Evolutionary conservation across 805 yeast genomes (phyloP).

Genomic region (Wickerhamiella parazyma): DNA sequence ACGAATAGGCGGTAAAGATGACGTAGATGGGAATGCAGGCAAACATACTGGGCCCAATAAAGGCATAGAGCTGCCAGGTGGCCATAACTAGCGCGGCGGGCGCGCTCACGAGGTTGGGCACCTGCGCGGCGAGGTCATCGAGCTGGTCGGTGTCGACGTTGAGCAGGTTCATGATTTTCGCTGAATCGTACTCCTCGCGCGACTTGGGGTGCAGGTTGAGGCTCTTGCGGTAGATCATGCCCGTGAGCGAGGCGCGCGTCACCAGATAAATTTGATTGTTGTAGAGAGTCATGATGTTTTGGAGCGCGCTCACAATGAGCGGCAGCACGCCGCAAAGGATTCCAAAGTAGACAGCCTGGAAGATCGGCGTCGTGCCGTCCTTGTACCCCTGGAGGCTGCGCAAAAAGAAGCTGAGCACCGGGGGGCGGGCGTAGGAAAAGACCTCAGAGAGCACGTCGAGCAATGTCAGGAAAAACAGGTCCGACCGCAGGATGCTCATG

Average conservation of each 20-base stretch:
- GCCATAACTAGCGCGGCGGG: slow-evolving; percentile 75
- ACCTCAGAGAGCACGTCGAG: slow-evolving; percentile 10
- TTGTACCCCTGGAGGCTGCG: slow-evolving; percentile 12
- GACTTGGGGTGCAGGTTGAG: slow-evolving; percentile 52
- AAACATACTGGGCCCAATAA: slow-evolving; percentile 82
- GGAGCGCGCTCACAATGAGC: slow-evolving; percentile 11
- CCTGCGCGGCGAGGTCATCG: slow-evolving; percentile 59
- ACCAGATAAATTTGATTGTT: slow-evolving; percentile 12
- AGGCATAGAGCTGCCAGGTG: slow-evolving; percentile 51
- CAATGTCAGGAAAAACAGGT: slow-evolving; percentile 9
- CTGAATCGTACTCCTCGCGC: slow-evolving; percentile 54
- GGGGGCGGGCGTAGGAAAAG: slow-evolving; percentile 14
- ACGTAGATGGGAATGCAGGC: slow-evolving; percentile 67
- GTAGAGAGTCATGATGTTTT: slow-evolving; percentile 12
- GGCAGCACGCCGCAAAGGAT: slow-evolving; percentile 17
- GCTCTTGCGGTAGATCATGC: slow-evolving; percentile 57
- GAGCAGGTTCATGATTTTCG: slow-evolving; percentile 88
- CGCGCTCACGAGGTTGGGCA: slow-evolving; percentile 76
- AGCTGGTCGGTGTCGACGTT: slow-evolving; percentile 83
- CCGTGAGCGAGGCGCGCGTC: slow-evolving; percentile 34
- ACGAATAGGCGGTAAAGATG: slow-evolving; percentile 65
- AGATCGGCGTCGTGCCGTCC: slow-evolving; percentile 13
- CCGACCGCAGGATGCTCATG: not conserved
- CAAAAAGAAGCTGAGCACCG: slow-evolving; percentile 16
- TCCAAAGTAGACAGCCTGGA: slow-evolving; percentile 16